Evolutionary conservation across 1,284 basidiomycete species (phyloP).

Genomic region (Ceratobasidium theobromae): DNA sequence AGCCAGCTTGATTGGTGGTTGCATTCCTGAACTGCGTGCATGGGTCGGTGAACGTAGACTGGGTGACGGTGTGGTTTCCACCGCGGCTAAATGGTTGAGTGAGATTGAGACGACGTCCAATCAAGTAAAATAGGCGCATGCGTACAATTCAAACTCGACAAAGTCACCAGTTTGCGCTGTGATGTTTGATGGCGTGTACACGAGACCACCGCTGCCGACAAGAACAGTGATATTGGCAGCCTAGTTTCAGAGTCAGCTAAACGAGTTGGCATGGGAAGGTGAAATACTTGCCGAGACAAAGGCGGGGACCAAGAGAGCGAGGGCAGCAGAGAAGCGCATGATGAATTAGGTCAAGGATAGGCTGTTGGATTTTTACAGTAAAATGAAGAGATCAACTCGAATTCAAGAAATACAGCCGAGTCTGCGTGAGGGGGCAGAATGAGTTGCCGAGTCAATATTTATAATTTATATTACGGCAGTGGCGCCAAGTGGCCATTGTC

Average conservation of each 20-base stretch:
- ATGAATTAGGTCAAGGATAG: neutral
- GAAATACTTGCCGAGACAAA: constrained; percentile 9
- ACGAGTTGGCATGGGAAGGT: neutral
- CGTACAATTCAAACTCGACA: constrained; percentile 51
- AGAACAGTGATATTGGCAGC: constrained; percentile 34
- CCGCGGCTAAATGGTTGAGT: constrained; percentile 1
- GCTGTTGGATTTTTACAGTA: neutral
- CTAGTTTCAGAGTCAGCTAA: constrained; percentile 4
- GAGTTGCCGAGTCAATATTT: too few species aligned
- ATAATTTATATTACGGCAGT: neutral
- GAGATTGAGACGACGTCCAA: neutral
- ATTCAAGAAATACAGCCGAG: neutral
- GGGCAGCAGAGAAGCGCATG: constrained; percentile 35
- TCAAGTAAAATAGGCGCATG: neutral
- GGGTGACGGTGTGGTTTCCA: constrained; percentile 48
- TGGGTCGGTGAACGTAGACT: constrained; percentile 52
- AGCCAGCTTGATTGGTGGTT: constrained; percentile 40
- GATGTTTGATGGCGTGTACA: constrained; percentile 50
- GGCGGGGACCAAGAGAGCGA: constrained; percentile 29
- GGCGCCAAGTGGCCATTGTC: constrained; percentile 5
- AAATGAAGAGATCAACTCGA: constrained; percentile 27
- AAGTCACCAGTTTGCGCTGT: constrained; percentile 50
- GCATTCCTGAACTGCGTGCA: constrained; percentile 47
- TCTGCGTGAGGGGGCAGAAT: too few species aligned
- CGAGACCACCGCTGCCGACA: constrained; percentile 44